Base-by-base conservation (phyloP, 2,329 filamentous ascomycete species). In the Hansfordia pulvinata region DNA sequence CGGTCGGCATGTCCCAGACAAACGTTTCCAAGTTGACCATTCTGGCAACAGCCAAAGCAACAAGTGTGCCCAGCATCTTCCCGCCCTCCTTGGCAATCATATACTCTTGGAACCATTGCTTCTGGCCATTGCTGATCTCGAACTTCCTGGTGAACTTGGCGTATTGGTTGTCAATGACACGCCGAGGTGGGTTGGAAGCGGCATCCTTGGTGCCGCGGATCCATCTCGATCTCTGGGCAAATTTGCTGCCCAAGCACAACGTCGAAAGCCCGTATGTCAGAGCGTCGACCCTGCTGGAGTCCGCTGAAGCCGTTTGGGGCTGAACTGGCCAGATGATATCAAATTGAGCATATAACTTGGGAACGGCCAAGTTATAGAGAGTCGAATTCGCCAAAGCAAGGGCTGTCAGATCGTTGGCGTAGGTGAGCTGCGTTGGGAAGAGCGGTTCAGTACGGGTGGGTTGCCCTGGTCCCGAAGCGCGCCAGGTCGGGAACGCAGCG, bases 1-100 rank as follows among this genome's bases (percentile, higher is more conserved):
- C 83, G 0, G 82, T 90, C 1, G 82, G 82, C 82, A 90, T 88
- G 43, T 92, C 82, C 82, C 82, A 90, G 3, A 82, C 63, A 42
- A 90, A 90, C 0, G 73, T 75, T 50, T 90, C 82, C 20, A 92
- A 61, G 41, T 82, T 83, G 27, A 72, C 59, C 82, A 90, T 90
- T 35, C 79, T 76, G 22, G 76, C 73, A n/a, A 90, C 63, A 9
- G 81, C 79, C 36, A 86, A 55, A 8, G 81, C 79, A 9, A 85
- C 81, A 26, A 90, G 56, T 2, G 80, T 88, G 5, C 81, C 80
- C n/a, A 90, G 62, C 80, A 90, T 85, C 54, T 88, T 90, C 3
- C 83, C 83, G 30, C 76, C 75, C 46, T 88, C 81, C 50, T 85
- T 86, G 3, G 69, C 76, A 40, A 88, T 81, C 35, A 80, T 68